These are phyloP conservation scores for Trichoderma orchidacearum DNA, from an alignment of 495 filamentous ascomycete species.

Conservation along the genomic window DNA sequence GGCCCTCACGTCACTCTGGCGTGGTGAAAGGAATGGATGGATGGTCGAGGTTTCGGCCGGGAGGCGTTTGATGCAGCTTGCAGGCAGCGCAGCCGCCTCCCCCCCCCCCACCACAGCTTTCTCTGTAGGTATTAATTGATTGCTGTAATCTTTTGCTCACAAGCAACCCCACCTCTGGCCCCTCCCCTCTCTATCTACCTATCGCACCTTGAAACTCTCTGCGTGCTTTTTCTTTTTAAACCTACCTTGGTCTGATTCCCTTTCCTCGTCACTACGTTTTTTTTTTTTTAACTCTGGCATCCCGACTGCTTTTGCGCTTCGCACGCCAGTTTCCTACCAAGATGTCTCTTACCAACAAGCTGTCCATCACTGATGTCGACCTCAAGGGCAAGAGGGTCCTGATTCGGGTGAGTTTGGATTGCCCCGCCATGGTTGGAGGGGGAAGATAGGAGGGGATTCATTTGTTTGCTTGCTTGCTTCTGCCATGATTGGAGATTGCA, in stretches of 20 bases:
- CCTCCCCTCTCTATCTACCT: background rate
- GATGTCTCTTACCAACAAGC: slow-evolving; percentile 98
- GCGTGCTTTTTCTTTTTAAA: background rate
- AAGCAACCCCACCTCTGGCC: background rate
- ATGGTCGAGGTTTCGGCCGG: background rate
- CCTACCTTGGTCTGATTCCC: background rate
- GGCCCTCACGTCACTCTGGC: background rate
- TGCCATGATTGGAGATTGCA: too few relatives aligned
- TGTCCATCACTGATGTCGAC: slow-evolving; percentile 89
- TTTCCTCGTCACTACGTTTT: background rate
- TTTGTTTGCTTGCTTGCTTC: too few relatives aligned
- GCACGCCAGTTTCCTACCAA: slow-evolving; percentile 12
- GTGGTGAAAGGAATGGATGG: background rate
- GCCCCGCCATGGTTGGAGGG: background rate
- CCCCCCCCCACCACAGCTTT: slow-evolving; percentile 1
- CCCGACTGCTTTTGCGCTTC: background rate
- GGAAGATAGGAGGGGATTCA: background rate
- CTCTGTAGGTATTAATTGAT: background rate
- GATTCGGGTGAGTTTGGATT: slow-evolving; percentile 61
- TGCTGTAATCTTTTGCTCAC: background rate
- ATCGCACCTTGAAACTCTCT: background rate
- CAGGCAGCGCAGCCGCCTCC: too few relatives aligned
- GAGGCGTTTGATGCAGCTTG: too few relatives aligned
- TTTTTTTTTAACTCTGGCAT: background rate
- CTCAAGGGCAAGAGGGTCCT: slow-evolving; percentile 96